A percentile compares a stretch with the other conserved stretches of the same genome.
These are phyloP conservation scores for Cantharellus anzutake DNA, from an alignment of 768 basidiomycete species.

Conservation along the genomic window DNA sequence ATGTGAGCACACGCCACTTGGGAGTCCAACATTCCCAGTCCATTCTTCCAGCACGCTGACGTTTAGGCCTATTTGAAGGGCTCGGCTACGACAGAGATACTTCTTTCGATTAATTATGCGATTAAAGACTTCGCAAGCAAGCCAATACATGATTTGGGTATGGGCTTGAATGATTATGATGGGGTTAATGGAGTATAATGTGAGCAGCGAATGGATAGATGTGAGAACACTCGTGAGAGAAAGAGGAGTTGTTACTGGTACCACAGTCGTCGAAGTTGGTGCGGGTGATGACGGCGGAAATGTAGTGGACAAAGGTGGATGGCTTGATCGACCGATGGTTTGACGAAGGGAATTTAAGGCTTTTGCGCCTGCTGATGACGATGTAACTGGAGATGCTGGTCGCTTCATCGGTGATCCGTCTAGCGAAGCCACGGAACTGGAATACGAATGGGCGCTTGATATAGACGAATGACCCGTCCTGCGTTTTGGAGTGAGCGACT, in stretches of 20 bases:
- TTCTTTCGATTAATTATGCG: slow-evolving; percentile 80
- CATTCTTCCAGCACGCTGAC: slow-evolving; percentile 76
- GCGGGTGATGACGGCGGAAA: not conserved
- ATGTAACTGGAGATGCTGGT: not conserved
- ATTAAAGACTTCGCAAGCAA: slow-evolving; percentile 78
- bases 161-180: slow-evolving; percentile 75
- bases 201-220: slow-evolving; percentile 64
- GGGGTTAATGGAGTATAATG: slow-evolving; percentile 79
- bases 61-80: slow-evolving; percentile 81
- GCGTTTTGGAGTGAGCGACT: slow-evolving; percentile 32
- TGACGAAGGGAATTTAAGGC: not conserved
- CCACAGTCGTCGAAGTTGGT: not conserved
- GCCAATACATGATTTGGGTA: slow-evolving; percentile 99
- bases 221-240: slow-evolving; percentile 59
- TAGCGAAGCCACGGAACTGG: slow-evolving; percentile 9
- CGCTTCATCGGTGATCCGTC: not conserved
- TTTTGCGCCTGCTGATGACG: not conserved
- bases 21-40: slow-evolving; percentile 65
- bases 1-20: slow-evolving; percentile 58
- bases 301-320: not conserved
- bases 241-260: not conserved
- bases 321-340: not conserved
- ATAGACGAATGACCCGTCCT: slow-evolving; percentile 7
- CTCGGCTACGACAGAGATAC: slow-evolving; percentile 79
- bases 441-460: slow-evolving; percentile 10